Percentiles rank a stretch among this genome's conserved stretches.
These are phyloP conservation scores for Vitis hybrid DNA, from an alignment of 177 flowering plant species.

Conservation along the genomic window DNA sequence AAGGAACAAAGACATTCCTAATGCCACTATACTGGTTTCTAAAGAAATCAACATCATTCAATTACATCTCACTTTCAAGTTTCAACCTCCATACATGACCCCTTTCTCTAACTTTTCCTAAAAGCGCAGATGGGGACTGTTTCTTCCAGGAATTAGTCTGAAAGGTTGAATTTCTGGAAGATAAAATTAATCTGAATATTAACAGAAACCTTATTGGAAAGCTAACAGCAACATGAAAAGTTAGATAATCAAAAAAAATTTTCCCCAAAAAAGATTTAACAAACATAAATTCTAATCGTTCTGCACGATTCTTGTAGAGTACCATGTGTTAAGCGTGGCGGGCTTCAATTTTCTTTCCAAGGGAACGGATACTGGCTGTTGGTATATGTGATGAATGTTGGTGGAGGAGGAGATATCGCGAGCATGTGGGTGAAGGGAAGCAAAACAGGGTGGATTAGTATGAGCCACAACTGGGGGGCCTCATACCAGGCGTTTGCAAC, in stretches of 20 bases:
- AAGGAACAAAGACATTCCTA: too few species aligned
- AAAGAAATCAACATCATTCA: too few species aligned
- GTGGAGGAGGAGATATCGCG: constrained; percentile 79
- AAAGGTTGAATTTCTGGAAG: too few species aligned
- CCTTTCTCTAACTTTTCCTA: too few species aligned
- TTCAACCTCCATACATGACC: too few species aligned
- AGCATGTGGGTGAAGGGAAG: constrained; percentile 82
- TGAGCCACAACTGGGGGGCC: constrained; percentile 99
- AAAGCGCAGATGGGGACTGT: too few species aligned
- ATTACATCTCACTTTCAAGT: too few species aligned
- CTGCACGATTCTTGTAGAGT: constrained; percentile 42
- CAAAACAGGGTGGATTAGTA: constrained; percentile 66
- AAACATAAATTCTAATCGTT: not conserved
- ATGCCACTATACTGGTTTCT: too few species aligned
- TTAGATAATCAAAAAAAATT: not conserved
- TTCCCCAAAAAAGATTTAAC: not conserved
- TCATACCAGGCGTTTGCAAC: constrained; percentile 84
- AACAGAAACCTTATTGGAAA: too few species aligned
- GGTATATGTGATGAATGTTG: constrained; percentile 93
- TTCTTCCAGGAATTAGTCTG: too few species aligned
- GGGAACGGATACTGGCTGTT: constrained; percentile 91
- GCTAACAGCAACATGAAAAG: too few species aligned
- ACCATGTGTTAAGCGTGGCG: constrained; percentile 60
- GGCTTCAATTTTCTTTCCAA: constrained; percentile 62
- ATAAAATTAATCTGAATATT: too few species aligned